phyloP scores from a whole-genome alignment of 1,284 basidiomycete genomes.

The Fomes fomentarius region DNA sequence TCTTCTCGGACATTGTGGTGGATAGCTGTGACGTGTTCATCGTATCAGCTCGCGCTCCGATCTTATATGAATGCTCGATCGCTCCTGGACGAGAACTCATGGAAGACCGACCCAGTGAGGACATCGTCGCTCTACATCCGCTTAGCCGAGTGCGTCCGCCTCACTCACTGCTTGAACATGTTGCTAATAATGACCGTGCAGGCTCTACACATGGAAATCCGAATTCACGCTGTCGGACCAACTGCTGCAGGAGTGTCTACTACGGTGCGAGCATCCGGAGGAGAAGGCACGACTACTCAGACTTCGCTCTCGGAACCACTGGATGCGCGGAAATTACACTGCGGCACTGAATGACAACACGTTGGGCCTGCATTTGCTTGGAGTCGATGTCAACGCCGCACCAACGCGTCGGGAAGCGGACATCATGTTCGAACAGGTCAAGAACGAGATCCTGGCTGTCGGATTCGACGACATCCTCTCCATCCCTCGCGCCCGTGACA shows the following conservation, averaged over 20 bases:
- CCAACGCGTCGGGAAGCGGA: constrained; percentile 59
- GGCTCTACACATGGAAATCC: constrained; percentile 67
- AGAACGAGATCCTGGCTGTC: constrained; percentile 67
- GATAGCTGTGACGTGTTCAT: neutral
- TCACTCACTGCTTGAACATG: neutral
- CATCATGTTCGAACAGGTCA: constrained; percentile 66
- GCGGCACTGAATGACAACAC: constrained; percentile 63
- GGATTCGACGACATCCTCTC: constrained; percentile 67
- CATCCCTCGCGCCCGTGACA: constrained; percentile 62
- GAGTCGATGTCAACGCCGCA: constrained; percentile 57
- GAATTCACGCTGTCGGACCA: constrained; percentile 54
- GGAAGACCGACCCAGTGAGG: constrained; percentile 50
- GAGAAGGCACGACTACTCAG: constrained; percentile 61
- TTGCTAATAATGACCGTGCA: constrained; percentile 26
- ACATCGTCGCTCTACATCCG: constrained; percentile 57
- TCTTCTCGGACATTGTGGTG: neutral
- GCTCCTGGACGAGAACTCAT: constrained; percentile 55
- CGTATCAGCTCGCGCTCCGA: constrained; percentile 55
- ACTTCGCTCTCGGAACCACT: constrained; percentile 62
- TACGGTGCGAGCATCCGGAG: constrained; percentile 50
- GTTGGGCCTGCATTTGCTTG: constrained; percentile 61
- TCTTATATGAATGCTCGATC: constrained; percentile 60
- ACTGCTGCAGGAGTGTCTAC: constrained; percentile 55
- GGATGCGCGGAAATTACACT: constrained; percentile 56
- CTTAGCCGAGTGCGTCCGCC: constrained; percentile 59